Percentiles rank a stretch among this genome's conserved stretches.
Conservation (phyloP, 192 early-diverging fungal genomes). For the Geosiphon pyriformis region DNA sequence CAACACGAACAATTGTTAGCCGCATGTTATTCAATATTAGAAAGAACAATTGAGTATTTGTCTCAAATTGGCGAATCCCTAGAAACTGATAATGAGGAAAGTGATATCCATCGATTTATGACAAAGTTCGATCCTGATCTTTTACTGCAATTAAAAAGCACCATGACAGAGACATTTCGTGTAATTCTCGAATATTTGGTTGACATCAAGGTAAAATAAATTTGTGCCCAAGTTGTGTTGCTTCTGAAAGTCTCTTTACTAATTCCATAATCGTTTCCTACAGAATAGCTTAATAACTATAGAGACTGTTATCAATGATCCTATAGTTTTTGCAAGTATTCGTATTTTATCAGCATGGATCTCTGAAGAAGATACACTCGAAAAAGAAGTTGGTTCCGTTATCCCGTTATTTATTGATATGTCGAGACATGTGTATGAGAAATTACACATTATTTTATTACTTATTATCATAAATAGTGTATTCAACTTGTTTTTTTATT, state of each 20-base stretch:
- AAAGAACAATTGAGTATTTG: conserved; percentile 36
- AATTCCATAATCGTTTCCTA: background rate
- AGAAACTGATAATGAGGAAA: conserved; percentile 25
- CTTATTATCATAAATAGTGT: background rate
- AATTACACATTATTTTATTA: background rate
- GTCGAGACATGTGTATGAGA: background rate
- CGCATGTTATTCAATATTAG: conserved; percentile 37
- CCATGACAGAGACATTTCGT: conserved; percentile 33
- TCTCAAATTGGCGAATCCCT: conserved; percentile 6
- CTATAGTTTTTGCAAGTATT: conserved; percentile 13
- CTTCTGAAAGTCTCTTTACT: background rate
- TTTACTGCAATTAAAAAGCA: conserved; percentile 28
- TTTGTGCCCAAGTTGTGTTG: background rate
- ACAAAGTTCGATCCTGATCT: conserved; percentile 30
- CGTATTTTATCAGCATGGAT: conserved; percentile 16
- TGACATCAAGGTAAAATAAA: conserved; percentile 10
- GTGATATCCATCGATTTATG: background rate
- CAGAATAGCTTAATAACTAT: background rate
- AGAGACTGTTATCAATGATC: background rate
- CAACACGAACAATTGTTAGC: conserved; percentile 34
- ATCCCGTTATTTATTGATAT: conserved; percentile 18
- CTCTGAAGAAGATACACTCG: conserved; percentile 13
- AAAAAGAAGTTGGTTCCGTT: conserved; percentile 6
- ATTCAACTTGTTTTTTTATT: background rate
- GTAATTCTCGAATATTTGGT: conserved; percentile 32